Evolutionary conservation across 2,329 filamentous ascomycete species (phyloP).

Genomic region (Raffaelea ambrosiae): DNA sequence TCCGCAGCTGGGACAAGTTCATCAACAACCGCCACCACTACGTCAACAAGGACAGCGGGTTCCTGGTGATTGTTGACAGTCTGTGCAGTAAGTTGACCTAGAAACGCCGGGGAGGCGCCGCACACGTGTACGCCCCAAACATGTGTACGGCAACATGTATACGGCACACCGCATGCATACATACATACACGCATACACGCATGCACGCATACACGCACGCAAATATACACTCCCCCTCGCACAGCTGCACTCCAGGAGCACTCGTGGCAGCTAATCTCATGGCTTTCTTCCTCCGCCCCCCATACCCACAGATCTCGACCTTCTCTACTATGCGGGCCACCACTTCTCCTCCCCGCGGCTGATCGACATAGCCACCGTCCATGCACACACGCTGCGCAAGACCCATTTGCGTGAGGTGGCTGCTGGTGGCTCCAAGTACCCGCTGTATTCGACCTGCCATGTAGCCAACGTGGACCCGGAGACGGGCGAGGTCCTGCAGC

Average conservation of each 20-base stretch:
- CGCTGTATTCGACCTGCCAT: slow-evolving; percentile 31
- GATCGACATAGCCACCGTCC: slow-evolving; percentile 21
- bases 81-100: slow-evolving; percentile 28
- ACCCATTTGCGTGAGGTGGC: slow-evolving; percentile 26
- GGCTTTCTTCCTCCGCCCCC: slow-evolving; percentile 13
- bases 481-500: slow-evolving; percentile 32
- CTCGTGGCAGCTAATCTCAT: too few relatives aligned
- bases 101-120: too few relatives aligned
- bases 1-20: slow-evolving; percentile 39
- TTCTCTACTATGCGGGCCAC: slow-evolving; percentile 22
- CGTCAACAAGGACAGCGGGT: slow-evolving; percentile 21
- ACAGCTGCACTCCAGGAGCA: too few relatives aligned
- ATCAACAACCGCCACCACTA: slow-evolving; percentile 21
- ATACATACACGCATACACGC: too few relatives aligned
- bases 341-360: slow-evolving; percentile 9
- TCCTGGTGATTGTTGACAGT: slow-evolving; percentile 32
- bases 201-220: too few relatives aligned
- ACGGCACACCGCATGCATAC: too few relatives aligned
- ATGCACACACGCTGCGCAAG: slow-evolving; percentile 30
- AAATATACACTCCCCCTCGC: too few relatives aligned
- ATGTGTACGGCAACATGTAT: too few relatives aligned
- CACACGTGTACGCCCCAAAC: too few relatives aligned
- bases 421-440: background rate
- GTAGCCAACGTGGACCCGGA: slow-evolving; percentile 39
- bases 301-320: slow-evolving; percentile 20